Percentiles rank a stretch among this genome's conserved stretches.
Conservation (phyloP, 2,329 filamentous ascomycete species). For the Lecanicillium sp. region DNA sequence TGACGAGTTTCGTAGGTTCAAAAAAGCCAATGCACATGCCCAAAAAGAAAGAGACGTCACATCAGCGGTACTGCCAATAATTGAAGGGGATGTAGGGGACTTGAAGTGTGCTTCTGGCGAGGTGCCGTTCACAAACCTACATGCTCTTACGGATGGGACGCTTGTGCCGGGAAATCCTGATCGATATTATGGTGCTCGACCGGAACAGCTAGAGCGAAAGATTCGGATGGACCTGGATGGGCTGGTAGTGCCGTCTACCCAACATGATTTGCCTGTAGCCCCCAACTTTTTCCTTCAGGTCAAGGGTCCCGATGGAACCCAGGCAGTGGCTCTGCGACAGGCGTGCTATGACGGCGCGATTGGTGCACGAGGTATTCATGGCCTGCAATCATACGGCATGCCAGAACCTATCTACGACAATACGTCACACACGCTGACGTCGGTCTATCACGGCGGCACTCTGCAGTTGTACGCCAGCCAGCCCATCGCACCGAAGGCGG, state of each 20-base stretch:
- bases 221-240: slow-evolving; percentile 22
- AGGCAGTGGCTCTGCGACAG: slow-evolving; percentile 27
- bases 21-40: slow-evolving; percentile 23
- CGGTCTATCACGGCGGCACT: slow-evolving; percentile 30
- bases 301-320: slow-evolving; percentile 29
- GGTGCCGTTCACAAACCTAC: slow-evolving; percentile 30
- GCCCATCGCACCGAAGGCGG: slow-evolving; percentile 22
- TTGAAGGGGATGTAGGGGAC: slow-evolving; percentile 22
- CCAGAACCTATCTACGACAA: slow-evolving; percentile 28
- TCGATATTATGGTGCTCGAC: slow-evolving; percentile 28
- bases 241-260: slow-evolving; percentile 28
- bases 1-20: slow-evolving; percentile 26
- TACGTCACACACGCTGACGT: slow-evolving; percentile 32
- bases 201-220: slow-evolving; percentile 23
- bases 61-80: slow-evolving; percentile 26
- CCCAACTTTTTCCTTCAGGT: slow-evolving; percentile 36
- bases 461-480: slow-evolving; percentile 34
- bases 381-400: slow-evolving; percentile 27
- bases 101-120: slow-evolving; percentile 22
- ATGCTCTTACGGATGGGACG: slow-evolving; percentile 29
- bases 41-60: slow-evolving; percentile 29
- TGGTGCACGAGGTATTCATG: slow-evolving; percentile 29
- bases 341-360: slow-evolving; percentile 31
- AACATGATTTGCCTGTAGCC: slow-evolving; percentile 24
- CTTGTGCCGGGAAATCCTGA: slow-evolving; percentile 27